Conservation (phyloP, 1,139 yeast genomes). For the Hyphopichia pseudoburtonii region DNA sequence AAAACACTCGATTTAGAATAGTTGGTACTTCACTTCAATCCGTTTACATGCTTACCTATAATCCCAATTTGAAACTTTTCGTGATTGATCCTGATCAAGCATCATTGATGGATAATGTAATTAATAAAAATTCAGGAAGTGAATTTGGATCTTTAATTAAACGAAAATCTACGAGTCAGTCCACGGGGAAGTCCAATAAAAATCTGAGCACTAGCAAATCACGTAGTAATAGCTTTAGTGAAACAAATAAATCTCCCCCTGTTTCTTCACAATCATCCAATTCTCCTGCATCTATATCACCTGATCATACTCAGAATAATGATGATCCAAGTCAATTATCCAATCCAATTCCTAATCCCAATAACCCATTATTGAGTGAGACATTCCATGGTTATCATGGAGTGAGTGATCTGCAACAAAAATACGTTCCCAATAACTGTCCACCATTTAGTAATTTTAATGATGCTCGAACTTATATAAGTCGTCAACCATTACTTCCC, state of each 20-base stretch:
- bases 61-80: conserved; percentile 36
- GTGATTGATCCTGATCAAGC: conserved; percentile 36
- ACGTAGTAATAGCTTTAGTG: not conserved
- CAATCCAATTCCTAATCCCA: conserved; percentile 33
- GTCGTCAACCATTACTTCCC: conserved; percentile 23
- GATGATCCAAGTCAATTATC: conserved; percentile 10
- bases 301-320: not conserved
- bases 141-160: conserved; percentile 27
- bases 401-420: conserved; percentile 6
- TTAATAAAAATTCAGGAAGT: conserved; percentile 30
- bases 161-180: conserved; percentile 6
- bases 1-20: conserved; percentile 38
- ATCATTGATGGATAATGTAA: conserved; percentile 35
- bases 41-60: conserved; percentile 30
- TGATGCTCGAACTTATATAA: conserved; percentile 27
- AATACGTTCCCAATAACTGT: conserved; percentile 29
- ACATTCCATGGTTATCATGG: conserved; percentile 6
- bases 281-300: not conserved
- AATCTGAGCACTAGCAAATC: no score
- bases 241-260: not conserved
- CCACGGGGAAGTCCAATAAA: no score
- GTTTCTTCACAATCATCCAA: no score
- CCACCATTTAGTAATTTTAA: conserved; percentile 45
- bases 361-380: conserved; percentile 20
- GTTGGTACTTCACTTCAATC: conserved; percentile 36